Evolutionary conservation across 2,329 filamentous ascomycete species (phyloP).

Genomic region (Sporothrix pseudoabietina): DNA sequence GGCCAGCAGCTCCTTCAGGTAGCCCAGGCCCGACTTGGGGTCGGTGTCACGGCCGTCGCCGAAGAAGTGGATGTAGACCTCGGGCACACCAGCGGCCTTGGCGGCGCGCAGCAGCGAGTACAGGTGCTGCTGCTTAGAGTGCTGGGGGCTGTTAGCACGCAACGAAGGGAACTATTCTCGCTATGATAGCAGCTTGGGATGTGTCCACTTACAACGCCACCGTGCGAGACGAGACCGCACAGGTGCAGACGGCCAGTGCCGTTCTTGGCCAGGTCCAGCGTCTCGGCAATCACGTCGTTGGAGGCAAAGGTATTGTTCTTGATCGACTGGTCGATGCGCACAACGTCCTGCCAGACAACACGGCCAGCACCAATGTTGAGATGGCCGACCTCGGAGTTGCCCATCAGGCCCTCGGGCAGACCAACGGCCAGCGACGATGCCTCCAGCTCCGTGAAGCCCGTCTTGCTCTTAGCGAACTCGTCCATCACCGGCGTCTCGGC

Average conservation of each 20-base stretch:
- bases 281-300: constrained; percentile 73
- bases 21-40: constrained; percentile 86
- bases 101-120: constrained; percentile 85
- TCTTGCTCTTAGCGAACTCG: constrained; percentile 75
- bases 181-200: neutral
- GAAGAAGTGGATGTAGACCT: constrained; percentile 99
- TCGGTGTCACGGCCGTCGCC: constrained; percentile 97
- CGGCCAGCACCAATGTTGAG: constrained; percentile 97
- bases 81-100: constrained; percentile 81
- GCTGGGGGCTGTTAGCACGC: constrained; percentile 49
- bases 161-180: too few relatives aligned
- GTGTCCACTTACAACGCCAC: constrained; percentile 68
- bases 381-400: constrained; percentile 97
- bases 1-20: constrained; percentile 83
- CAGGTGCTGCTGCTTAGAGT: constrained; percentile 93
- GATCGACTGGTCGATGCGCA: constrained; percentile 91
- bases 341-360: constrained; percentile 98
- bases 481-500: constrained; percentile 96
- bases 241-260: constrained; percentile 92
- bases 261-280: constrained; percentile 77
- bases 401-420: constrained; percentile 95
- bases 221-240: constrained; percentile 88
- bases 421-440: constrained; percentile 95
- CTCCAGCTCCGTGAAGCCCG: constrained; percentile 90
- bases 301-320: constrained; percentile 80